Conservation (phyloP, 177 flowering plant genomes). For the Vitis hybrid region DNA sequence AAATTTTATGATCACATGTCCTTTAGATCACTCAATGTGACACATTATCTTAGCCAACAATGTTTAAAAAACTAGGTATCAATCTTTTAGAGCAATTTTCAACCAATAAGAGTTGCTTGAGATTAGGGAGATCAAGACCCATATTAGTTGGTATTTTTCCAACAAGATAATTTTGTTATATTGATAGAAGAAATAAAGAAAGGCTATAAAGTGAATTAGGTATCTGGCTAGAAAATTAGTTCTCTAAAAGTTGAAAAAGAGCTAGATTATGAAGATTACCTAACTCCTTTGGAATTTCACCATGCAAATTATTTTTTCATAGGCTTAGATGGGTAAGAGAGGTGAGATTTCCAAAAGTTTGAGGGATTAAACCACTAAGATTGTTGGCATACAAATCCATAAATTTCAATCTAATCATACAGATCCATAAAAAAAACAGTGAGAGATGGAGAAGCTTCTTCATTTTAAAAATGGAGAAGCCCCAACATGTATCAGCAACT, state of each 20-base stretch:
- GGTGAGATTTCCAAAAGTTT: slow-evolving; percentile 10
- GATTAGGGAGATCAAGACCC: slow-evolving; percentile 4
- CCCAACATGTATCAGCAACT: too few relatives aligned
- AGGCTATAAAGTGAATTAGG: slow-evolving; percentile 22
- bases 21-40: too few relatives aligned
- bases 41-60: too few relatives aligned
- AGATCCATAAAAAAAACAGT: not conserved
- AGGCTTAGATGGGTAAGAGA: slow-evolving; percentile 12
- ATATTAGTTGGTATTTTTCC: slow-evolving; percentile 7
- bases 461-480: too few relatives aligned
- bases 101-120: not conserved
- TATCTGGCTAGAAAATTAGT: slow-evolving; percentile 13
- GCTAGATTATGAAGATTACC: slow-evolving; percentile 7
- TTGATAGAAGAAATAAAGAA: slow-evolving; percentile 2
- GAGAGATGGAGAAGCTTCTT: too few relatives aligned
- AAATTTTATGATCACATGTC: too few relatives aligned
- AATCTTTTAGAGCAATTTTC: slow-evolving; percentile 7
- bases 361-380: slow-evolving; percentile 16
- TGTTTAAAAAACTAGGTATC: slow-evolving; percentile 13
- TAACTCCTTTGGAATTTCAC: slow-evolving; percentile 9
- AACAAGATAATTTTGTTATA: slow-evolving; percentile 8
- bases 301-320: not conserved
- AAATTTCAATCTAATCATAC: not conserved
- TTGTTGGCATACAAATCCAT: slow-evolving; percentile 6
- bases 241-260: slow-evolving; percentile 9